Evolutionary conservation across 2,329 filamentous ascomycete species (phyloP), one percentile per base, ranked within the genome.

Genomic region (Fusarium sp.): DNA sequence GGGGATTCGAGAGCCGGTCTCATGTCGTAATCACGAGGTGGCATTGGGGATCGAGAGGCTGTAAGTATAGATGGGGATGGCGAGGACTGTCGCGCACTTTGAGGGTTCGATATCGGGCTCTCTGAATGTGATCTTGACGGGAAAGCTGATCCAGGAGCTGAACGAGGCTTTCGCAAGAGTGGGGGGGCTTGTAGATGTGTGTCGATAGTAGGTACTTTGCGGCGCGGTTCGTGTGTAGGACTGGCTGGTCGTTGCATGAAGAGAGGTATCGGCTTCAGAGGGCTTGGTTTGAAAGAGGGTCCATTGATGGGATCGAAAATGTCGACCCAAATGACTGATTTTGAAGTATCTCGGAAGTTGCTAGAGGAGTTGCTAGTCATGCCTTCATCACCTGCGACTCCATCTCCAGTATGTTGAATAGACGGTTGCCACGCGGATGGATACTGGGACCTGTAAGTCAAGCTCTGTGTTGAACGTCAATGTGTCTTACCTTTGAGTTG

Each of bases 201-300:
- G 29, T 73, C 59, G 8, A 47, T 47, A 12, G 59, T 47, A 27
- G 66, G 59, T 24, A 56, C 53, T 43, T 62, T 56, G 22, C 34
- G 67, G 29, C 57, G 68, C 51, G 27, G 22, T 25, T 56, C 60
- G 43, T 18, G 44, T 11, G 44, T 70, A 12, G 73, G 63, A 18
- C 54, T 73, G 16, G 74, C 71, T 4, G 63, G 30, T 75, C 72
- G 63, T 47, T 79, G 80, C 83, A 86, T 86, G 75, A 83, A 84
- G 16, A 70, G 63, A 0, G 87, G 87, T 14, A 88, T 81, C 2
- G 86, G 84, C 65, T 88, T 89, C 14, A 84, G 80, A 6, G 79
- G 82, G 55, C 81, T 82, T 3, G 85, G 84, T 65, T 78, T 80
- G 72, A 88, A 88, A 4, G 83, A 79, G 6, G 79, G 77, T 12